Evolutionary conservation across 2,329 filamentous ascomycete genomes (phyloP), one percentile per base, ranked within the genome.

Genomic region (Paradendryphiella salina): DNA sequence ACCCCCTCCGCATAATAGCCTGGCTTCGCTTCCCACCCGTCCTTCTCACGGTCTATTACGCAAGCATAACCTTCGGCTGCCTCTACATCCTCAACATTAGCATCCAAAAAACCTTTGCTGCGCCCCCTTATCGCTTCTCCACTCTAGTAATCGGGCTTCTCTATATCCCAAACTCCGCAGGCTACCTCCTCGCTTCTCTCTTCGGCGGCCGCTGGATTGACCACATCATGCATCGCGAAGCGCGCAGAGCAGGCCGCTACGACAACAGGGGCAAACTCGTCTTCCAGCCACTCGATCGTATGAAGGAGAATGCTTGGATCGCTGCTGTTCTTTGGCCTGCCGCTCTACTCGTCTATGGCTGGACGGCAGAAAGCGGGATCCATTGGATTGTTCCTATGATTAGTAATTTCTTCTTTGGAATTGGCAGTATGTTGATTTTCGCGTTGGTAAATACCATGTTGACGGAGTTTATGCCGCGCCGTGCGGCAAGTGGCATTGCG

Each of bases 171-270:
- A 65, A 64, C 47, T 68, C 64, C 4, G 51, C 71, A 1, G 73
- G 73, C 18, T 75, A 75, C 53, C 48, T 74, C 3, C 42, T 73
- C 1, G 63, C 69, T 5, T 63, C 59, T 17, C 11, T 75, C 5
- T 67, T 73, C 17, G 73, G 73, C 41, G 73, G 73, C n/a, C 59
- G 63, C 37, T 75, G 73, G 73, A 66, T 75, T 37, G 73, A 75
- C 60, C 43, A 49, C 31, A 75, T 75, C 59, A 75, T 75, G 73
- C 61, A 64, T 36, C 68, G 73, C 33, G 72, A 75, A 60, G 73
- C 73, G 0, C 57, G 59, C 2, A 72, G 69, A 51, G 70, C 69
- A 28, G 68, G 67, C 23, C 63, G 72, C 10, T 70, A 70, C 52
- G 71, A 75, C 43, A 64, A 62, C 4, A 56, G 61, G 1, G 72